Evolutionary conservation across 2,329 filamentous ascomycete genomes (phyloP), one percentile per base, ranked within the genome.

Genomic region (Alternaria triticimaculans): DNA sequence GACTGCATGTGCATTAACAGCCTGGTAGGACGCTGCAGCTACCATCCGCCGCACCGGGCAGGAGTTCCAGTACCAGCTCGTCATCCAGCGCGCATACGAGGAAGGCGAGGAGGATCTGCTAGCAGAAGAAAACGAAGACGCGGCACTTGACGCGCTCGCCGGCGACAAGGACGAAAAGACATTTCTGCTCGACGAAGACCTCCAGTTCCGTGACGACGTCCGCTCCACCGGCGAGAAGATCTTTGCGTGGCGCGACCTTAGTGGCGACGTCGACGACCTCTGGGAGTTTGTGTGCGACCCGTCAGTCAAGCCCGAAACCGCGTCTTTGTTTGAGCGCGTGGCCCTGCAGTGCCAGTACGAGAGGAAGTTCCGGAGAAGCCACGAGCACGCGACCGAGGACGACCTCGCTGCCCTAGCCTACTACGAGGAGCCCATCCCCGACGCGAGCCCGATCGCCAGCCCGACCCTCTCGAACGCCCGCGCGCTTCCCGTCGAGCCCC

Each of bases 281-380:
- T 99, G 93, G 86, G 95, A 99, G 80, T 99, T 98, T 78, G 92
- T 99, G 68, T 98, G 94, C 83, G 96, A 98, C 81, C 80, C 85
- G 43, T 89, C 90, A 12, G 88, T 92, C 45, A 84, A 89, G 26
- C 83, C 89, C 3, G 86, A 89, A 51, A 91, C 94, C 72, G 90
- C 96, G 23, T 86, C 90, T 49, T 88, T 90, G 15, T 98, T 99
- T 79, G 89, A 95, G 76, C 86, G 91, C 58, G 90, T 93, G 57
- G 92, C 96, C 8, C 87, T 92, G 62, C 90, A 97, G 87, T 97
- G 96, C 79, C 96, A 99, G 81, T 99, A 96, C 90, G 96, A 99
- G 83, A 89, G 95, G 76, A 98, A 97, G 80, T 96, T 96, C 80
- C 89, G 93, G 67, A 92, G 90, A 75, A 90, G 88, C 43, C 88